Conservation (phyloP, 148 eudicot species). For the Camellia japonica region DNA sequence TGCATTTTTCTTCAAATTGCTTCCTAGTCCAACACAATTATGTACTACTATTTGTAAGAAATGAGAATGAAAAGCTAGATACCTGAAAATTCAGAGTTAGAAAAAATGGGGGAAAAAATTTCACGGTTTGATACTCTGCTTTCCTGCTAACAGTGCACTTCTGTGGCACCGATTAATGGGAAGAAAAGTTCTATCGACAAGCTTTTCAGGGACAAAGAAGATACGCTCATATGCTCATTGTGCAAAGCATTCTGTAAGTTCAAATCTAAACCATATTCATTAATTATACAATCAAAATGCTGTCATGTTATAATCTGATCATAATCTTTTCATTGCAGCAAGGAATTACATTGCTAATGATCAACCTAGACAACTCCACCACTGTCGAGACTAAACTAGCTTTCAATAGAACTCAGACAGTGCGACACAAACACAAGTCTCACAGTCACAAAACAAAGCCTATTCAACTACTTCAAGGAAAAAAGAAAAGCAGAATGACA, state of each 20-base stretch:
- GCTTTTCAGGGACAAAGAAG: constrained; percentile 52
- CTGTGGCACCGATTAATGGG: constrained; percentile 95
- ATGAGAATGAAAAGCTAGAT: too few species aligned
- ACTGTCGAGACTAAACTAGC: constrained; percentile 36
- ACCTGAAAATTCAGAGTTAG: too few species aligned
- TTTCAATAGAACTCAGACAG: constrained; percentile 29
- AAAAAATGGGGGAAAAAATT: too few species aligned
- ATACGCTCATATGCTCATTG: constrained; percentile 86
- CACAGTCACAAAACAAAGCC: constrained; percentile 7
- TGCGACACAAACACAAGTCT: constrained; percentile 34
- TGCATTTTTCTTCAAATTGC: too few species aligned
- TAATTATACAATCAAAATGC: background rate
- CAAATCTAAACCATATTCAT: background rate
- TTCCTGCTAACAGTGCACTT: constrained; percentile 64
- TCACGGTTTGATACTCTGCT: background rate
- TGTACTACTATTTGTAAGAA: too few species aligned
- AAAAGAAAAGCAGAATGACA: constrained; percentile 15
- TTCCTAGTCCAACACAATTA: too few species aligned
- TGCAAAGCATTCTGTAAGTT: constrained; percentile 74
- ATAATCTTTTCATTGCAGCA: constrained; percentile 33
- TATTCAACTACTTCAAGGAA: background rate
- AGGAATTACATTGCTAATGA: constrained; percentile 59
- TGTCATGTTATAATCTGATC: too few species aligned
- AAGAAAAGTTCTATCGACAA: constrained; percentile 58
- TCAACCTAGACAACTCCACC: constrained; percentile 60